Conservation (phyloP, 441 rosid genomes). For the Gossypium laxum region DNA sequence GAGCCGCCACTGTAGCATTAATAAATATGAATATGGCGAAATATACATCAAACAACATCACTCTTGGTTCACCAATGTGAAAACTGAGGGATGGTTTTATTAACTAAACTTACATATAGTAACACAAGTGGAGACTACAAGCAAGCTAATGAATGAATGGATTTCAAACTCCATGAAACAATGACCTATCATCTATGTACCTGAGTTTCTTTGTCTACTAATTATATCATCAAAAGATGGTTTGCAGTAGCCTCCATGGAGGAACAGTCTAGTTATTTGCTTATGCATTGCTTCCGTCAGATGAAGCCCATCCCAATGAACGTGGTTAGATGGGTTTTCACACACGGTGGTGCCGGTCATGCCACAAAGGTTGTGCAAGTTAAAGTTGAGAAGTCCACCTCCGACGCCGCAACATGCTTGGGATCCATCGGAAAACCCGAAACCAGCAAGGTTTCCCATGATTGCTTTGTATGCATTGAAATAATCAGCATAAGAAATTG, state of each 20-base stretch:
- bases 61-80: background rate
- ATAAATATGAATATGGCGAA: background rate
- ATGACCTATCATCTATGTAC: background rate
- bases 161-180: background rate
- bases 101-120: background rate
- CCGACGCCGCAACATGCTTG: conserved; percentile 38
- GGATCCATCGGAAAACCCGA: conserved; percentile 26
- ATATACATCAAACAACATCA: background rate
- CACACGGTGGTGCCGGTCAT: conserved; percentile 21
- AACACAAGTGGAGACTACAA: background rate
- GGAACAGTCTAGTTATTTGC: conserved; percentile 20
- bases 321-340: conserved; percentile 12
- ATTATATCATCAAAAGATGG: conserved; percentile 26
- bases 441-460: conserved; percentile 14
- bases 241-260: conserved; percentile 23
- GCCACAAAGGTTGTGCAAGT: conserved; percentile 28
- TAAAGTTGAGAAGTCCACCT: conserved; percentile 31
- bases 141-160: background rate
- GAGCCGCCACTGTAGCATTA: background rate
- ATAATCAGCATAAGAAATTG: conserved; percentile 31
- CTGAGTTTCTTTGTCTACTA: background rate
- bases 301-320: conserved; percentile 47
- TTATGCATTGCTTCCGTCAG: conserved; percentile 32
- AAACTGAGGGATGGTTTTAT: background rate
- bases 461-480: conserved; percentile 32